A percentile compares a stretch with the other conserved stretches of the same genome.
Evolutionary conservation across 2,329 filamentous ascomycete genomes (phyloP).

Genomic region (Botrytis sinoallii): DNA sequence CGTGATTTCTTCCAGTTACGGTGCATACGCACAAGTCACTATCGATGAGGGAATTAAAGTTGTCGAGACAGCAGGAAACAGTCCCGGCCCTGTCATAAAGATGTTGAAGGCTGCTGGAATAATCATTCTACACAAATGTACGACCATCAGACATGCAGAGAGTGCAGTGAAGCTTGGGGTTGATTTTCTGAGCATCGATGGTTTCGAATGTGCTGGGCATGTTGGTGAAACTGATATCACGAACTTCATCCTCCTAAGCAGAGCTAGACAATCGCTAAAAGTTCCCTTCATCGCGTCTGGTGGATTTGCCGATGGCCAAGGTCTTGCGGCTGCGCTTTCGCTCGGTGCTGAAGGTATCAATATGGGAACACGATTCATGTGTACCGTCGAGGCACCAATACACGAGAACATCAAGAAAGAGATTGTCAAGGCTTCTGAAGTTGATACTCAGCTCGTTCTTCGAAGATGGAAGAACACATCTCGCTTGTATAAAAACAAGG

Average conservation of each 20-base stretch:
- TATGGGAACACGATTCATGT: slow-evolving; percentile 99
- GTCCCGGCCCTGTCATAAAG: slow-evolving; percentile 83
- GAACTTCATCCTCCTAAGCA: slow-evolving; percentile 82
- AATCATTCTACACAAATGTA: slow-evolving; percentile 94
- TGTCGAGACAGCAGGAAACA: slow-evolving; percentile 91
- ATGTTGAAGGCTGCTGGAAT: slow-evolving; percentile 77
- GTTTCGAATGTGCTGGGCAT: slow-evolving; percentile 93
- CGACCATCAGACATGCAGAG: slow-evolving; percentile 88
- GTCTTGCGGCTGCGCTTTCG: slow-evolving; percentile 83
- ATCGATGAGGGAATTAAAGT: slow-evolving; percentile 90
- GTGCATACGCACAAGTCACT: slow-evolving; percentile 83
- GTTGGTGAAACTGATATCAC: slow-evolving; percentile 85
- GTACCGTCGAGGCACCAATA: slow-evolving; percentile 87
- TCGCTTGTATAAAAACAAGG: slow-evolving; percentile 85
- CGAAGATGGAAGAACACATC: slow-evolving; percentile 91
- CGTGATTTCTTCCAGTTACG: slow-evolving; percentile 50
- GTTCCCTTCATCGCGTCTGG: slow-evolving; percentile 95
- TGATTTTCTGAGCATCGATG: slow-evolving; percentile 94
- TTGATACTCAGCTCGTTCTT: slow-evolving; percentile 84
- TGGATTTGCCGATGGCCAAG: slow-evolving; percentile 92
- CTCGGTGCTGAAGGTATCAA: slow-evolving; percentile 93
- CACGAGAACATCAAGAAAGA: slow-evolving; percentile 91
- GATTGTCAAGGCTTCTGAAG: slow-evolving; percentile 85
- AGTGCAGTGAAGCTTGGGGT: slow-evolving; percentile 92
- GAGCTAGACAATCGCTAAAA: slow-evolving; percentile 77